Evolutionary conservation across 2,329 filamentous ascomycete species (phyloP), one percentile per base, ranked within the genome.

Genomic region (Geosmithia flava): DNA sequence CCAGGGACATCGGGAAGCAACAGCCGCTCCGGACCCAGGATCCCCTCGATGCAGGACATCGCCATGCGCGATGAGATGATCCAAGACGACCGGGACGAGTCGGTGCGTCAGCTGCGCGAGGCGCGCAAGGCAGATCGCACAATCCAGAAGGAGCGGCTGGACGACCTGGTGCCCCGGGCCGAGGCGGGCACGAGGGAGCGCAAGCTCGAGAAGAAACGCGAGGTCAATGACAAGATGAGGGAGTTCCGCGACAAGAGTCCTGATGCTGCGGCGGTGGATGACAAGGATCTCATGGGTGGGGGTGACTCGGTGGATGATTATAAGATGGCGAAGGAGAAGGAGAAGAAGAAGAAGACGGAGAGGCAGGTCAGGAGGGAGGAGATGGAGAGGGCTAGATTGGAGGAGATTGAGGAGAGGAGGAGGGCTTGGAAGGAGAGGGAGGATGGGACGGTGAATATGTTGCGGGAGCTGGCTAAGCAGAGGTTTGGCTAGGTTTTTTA

Each of bases 131-230:
- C 69, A 15, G 84, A 93, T 54, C 78, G 83, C 2, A 71, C 72
- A 43, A 58, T 72, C 3, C 84, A 91, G 57, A 84, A 83, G 53
- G 83, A 85, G 48, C 76, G 77, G 0, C 72, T 93, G 0, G 87
- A 96, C 15, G 90, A 96, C 53, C 68, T 96, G 0, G 79, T 75
- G 0, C 90, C 91, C 0, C 85, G 87, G 11, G 87, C 91, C 0
- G 88, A 93, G 51, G 70, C 89, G 0, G 89, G 90, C 0, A 86
- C 85, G 1, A 81, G 82, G 44, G 91, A 95, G 67, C 81, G 91
- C 11, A 78, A 81, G 58, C 73, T 97, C 1, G 91, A 98, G 68
- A 96, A 96, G 75, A 83, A 82, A 53, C 76, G 75, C 33, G 84
- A 85, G 52, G 70, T 77, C 5, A 84, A 85, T 29, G 81, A 83